Evolutionary conservation across 2,329 filamentous ascomycete genomes (phyloP), one percentile per base, ranked within the genome.

Genomic region (Pestalotiopsis sp.): DNA sequence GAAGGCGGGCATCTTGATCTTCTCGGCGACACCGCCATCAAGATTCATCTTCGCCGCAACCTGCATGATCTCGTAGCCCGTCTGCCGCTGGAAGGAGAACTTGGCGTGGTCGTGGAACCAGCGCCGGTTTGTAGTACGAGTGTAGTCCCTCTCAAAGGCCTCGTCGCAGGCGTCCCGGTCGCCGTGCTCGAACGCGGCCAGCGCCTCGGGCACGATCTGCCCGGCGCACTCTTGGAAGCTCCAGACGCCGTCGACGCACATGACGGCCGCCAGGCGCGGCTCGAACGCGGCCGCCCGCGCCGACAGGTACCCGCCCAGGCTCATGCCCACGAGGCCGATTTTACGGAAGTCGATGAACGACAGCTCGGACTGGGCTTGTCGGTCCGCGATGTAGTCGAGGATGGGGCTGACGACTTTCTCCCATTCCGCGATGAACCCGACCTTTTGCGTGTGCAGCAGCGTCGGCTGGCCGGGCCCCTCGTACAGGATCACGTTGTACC

Each of bases 41-140:
- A 60, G 71, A 3, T 60, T 70, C 66, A 71, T 71, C 30, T 66
- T 38, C 20, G 68, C 40, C 4, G 64, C 48, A 14, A 66, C 7
- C 26, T 20, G 55, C n/a, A 64, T 38, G 66, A 68, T 70, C 13
- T 76, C 72, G 66, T 70, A 80, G 9, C 73, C 73, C 61, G 73
- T 77, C 20, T 71, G 65, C 6, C 72, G 73, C n/a, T 76, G 70
- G 68, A 79, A 79, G 3, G 76, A 71, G 76, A 77, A 80, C 1
- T 79, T 65, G 4, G 78, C 78, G 66, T 81, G 78, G 48, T 76
- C 71, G 22, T 80, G 65, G 64, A 68, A 73, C 78, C 79, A 81
- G 35, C 74, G 70, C 24, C 74, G 63, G n/a, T 66, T 48, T 3
- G 48, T 64, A n/a, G 58, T 24, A 48, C 60, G 56, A 2, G 62